A percentile compares a stretch with the other conserved stretches of the same genome.
phyloP scores from a whole-genome alignment of 2,329 filamentous ascomycete species.

The Cephalotrichum gorgonifer region DNA sequence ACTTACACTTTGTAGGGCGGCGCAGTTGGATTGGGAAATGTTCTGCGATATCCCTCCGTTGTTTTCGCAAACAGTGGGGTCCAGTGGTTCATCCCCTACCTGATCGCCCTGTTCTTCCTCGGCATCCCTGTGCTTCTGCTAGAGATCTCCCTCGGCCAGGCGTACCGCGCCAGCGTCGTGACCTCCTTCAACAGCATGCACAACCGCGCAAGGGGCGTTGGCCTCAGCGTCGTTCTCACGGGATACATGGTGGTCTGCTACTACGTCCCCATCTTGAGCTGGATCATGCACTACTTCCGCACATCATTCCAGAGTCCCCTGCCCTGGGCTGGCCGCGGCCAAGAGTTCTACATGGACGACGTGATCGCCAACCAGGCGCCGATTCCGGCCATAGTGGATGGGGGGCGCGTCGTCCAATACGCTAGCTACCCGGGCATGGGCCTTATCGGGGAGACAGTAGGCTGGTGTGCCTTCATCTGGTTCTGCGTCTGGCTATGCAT shows the following conservation, averaged over 20 bases:
- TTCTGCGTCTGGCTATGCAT: conserved; percentile 46
- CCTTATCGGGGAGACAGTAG: conserved; percentile 40
- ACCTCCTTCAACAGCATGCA: conserved; percentile 40
- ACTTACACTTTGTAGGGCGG: conserved; percentile 25
- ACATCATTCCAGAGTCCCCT: conserved; percentile 39
- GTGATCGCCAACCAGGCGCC: conserved; percentile 30
- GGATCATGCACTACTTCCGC: conserved; percentile 47
- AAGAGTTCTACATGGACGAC: conserved; percentile 33
- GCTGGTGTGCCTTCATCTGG: conserved; percentile 45
- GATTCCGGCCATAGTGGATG: conserved; percentile 18
- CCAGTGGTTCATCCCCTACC: conserved; percentile 46
- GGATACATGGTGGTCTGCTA: conserved; percentile 41
- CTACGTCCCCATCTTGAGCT: conserved; percentile 42
- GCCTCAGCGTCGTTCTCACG: conserved; percentile 36
- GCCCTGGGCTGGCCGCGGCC: conserved; percentile 34
- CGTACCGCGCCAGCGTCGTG: conserved; percentile 39
- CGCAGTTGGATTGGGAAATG: conserved; percentile 41
- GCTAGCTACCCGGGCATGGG: conserved; percentile 29
- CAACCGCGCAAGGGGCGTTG: conserved; percentile 36
- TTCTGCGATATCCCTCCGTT: conserved; percentile 43
- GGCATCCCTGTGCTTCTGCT: conserved; percentile 42
- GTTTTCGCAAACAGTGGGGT: conserved; percentile 46
- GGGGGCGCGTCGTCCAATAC: conserved; percentile 24
- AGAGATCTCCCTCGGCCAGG: conserved; percentile 57
- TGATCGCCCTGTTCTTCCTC: conserved; percentile 37